A percentile compares a stretch with the other conserved stretches of the same genome.
These are phyloP conservation scores for Rhodotorula sp. DNA, from an alignment of 1,284 basidiomycete species.

Conservation along the genomic window DNA sequence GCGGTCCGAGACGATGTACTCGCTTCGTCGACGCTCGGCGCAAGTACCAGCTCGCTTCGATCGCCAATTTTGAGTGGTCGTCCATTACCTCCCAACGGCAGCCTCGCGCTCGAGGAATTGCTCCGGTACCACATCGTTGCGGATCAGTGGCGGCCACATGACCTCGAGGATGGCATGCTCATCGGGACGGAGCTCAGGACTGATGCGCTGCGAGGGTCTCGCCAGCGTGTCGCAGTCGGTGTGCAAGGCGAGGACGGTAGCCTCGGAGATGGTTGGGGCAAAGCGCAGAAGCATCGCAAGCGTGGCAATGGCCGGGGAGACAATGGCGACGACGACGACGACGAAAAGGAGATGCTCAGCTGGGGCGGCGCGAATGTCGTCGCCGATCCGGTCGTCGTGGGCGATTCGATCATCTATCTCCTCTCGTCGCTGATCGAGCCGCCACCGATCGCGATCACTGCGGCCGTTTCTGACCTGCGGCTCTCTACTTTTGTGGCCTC, in stretches of 20 bases:
- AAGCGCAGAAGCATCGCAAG: constrained; percentile 37
- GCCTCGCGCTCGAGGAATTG: constrained; percentile 63
- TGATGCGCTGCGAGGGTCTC: constrained; percentile 61
- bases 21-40: constrained; percentile 19
- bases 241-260: constrained; percentile 52
- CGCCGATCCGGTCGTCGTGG: constrained; percentile 68
- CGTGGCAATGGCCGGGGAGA: constrained; percentile 44
- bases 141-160: constrained; percentile 66
- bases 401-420: constrained; percentile 84
- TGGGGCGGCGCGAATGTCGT: constrained; percentile 83
- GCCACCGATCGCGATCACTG: constrained; percentile 75
- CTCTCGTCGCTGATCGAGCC: constrained; percentile 77
- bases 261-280: constrained; percentile 44
- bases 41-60: neutral
- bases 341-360: constrained; percentile 56
- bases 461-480: constrained; percentile 75
- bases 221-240: constrained; percentile 72
- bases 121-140: constrained; percentile 82
- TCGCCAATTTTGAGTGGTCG: constrained; percentile 20
- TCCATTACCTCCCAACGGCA: constrained; percentile 63
- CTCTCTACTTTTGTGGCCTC: constrained; percentile 87
- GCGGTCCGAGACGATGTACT: constrained; percentile 87
- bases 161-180: constrained; percentile 70
- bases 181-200: constrained; percentile 74
- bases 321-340: constrained; percentile 14